Base-by-base conservation (phyloP, 305 asterid species). In the Petunia hybrid region DNA sequence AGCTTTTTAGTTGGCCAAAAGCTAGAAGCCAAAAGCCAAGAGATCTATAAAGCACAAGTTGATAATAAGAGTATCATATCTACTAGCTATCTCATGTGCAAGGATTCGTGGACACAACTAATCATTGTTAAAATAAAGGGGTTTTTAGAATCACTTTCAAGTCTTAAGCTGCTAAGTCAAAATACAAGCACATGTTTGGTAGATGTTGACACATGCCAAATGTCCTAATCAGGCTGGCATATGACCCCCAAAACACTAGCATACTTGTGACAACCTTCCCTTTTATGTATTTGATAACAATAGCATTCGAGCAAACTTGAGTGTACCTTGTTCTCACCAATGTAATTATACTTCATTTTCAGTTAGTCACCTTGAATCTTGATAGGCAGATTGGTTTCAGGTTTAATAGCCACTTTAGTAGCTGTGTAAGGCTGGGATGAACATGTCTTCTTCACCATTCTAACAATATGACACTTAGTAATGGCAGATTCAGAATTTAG, bases 101-200 rank as follows among this genome's bases (percentile, higher is more conserved):
- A 87, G 83, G 91, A 53, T 89, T 73, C 62, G 85, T 86, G 78
- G 86, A 62, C 84, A 82, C 82, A 90, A 87, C 90, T 85, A 87
- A 89, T 86, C 91, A 89, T 89, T 88, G 80, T 68, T 14, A 22
- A 5, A 51, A 12, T 57, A 87, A 75, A 13, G 41, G 77, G 85
- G 61, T 16, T n/a, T 78, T 42, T 2, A 70, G 60, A 70, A 45
- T 22, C 56, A 45, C 5, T 5, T 71, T 48, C 31, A 35, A 48
- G 78, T 71, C 45, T 35, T 2, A 35, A 10, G 61, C 8, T 70
- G 31, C 57, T 60, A 51, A 73, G 36, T 73, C 78, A 73, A 73
- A 73, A 51, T 73, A 51, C 36, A 60, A 79, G 51, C 82, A 79
- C 82, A 79, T 79, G 82, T 65, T 65, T 39, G 66, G 77, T 79